Evolutionary conservation across 306 rosid genomes (phyloP), one percentile per base, ranked within the genome.

Genomic region (Pterocarpus macrocarpus): DNA sequence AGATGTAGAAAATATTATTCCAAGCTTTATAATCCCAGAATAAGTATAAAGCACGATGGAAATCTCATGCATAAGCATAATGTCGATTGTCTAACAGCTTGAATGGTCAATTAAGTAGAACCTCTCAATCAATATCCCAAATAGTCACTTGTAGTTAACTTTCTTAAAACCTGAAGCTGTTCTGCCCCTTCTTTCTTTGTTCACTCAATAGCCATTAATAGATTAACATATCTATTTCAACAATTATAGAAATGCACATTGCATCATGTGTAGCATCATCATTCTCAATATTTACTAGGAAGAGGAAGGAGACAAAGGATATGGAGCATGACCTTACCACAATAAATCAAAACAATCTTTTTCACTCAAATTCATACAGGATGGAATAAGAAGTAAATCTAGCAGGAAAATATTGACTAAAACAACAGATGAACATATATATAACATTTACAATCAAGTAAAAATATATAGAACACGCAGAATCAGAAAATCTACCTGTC

Each of bases 401-500:
- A 49, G 65, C 9, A 69, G 52, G 43, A 75, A 32, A 52, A 33
- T 12, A 64, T 41, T 61, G 15, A 77, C 50, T 47, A 77, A 39
- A 32, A 9, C 39, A 57, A 55, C 10, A 34, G 66, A 64, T 22
- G 75, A 68, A 69, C 56, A 13, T 9, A 4, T 45, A 50, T 35
- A 44, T 1, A 12, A 15, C 4, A 16, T 15, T 55, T 35, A 15
- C 55, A 59, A 71, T 70, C 14, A 16, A 28, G 39, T 71, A 44
- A 34, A 52, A 16, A n/a, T 34, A 56, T 52, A 67, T 55, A 35
- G 64, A 73, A 70, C 57, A 73, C 33, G 11, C 64, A 14, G 38
- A 69, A 43, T 43, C 6, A 43, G 8, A 43, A 76, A 9, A 47
- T 13, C 80, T 87, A 92, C 99, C 95, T 95, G 94, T 71, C 94